phyloP scores from a whole-genome alignment of 176 grass and related monocot genomes.

The Paspalum vaginatum region DNA sequence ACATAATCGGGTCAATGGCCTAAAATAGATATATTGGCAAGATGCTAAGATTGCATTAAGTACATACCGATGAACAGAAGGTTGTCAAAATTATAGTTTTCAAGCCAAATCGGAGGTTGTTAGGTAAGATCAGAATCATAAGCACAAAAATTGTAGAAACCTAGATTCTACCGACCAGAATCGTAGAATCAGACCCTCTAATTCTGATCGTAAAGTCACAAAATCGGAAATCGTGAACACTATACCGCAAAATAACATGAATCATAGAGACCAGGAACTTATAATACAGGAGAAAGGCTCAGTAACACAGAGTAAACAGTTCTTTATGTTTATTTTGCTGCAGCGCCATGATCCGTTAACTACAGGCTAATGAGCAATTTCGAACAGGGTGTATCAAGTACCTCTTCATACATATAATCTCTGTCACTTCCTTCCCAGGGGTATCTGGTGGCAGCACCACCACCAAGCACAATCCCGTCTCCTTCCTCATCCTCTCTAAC shows the following conservation, averaged over 20 bases:
- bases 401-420: conserved; percentile 97
- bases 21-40: neutral
- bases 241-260: neutral
- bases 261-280: neutral
- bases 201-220: too few species aligned
- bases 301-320: neutral
- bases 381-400: conserved; percentile 32
- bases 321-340: neutral
- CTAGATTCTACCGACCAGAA: too few species aligned
- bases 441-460: conserved; percentile 41
- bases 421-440: conserved; percentile 95
- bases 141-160: too few species aligned
- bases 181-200: too few species aligned
- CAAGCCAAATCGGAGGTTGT: too few species aligned
- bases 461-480: conserved; percentile 72
- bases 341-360: neutral
- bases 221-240: neutral
- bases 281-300: neutral
- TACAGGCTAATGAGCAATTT: conserved; percentile 1
- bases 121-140: too few species aligned
- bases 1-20: neutral
- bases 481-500: conserved; percentile 78
- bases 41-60: neutral
- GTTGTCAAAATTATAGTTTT: too few species aligned
- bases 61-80: neutral